Conservation (phyloP, 768 basidiomycete genomes). For the Amanita jacksonii region DNA sequence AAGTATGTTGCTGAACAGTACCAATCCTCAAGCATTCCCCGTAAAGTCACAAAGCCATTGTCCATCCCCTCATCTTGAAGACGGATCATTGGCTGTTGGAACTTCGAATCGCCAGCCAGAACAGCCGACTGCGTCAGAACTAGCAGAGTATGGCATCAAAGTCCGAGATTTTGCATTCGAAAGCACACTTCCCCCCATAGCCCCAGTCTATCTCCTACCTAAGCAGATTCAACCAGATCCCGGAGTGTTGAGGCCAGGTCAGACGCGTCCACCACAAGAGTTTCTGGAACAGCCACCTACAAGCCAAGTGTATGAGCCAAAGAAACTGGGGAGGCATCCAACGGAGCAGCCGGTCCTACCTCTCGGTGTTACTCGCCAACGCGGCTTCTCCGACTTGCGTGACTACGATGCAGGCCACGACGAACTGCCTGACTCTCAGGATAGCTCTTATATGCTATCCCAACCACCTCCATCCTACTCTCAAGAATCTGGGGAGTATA, state of each 20-base stretch:
- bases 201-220: constrained; percentile 35
- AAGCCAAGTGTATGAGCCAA: neutral
- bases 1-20: neutral
- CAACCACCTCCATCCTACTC: constrained; percentile 25
- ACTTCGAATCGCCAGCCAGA: neutral
- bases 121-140: constrained; percentile 16
- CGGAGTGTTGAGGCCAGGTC: constrained; percentile 27
- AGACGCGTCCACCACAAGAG: neutral
- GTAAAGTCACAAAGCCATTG: too few species aligned
- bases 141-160: constrained; percentile 30
- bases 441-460: constrained; percentile 17
- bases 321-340: constrained; percentile 19
- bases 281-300: neutral
- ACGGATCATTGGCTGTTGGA: neutral
- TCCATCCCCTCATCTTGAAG: neutral
- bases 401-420: constrained; percentile 12
- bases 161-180: constrained; percentile 63
- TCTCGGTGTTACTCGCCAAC: constrained; percentile 12
- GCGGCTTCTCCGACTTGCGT: constrained; percentile 19
- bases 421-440: constrained; percentile 15
- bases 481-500: constrained; percentile 35
- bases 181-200: constrained; percentile 52
- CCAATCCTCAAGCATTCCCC: constrained; percentile 5
- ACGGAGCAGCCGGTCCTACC: constrained; percentile 22
- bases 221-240: constrained; percentile 39